phyloP scores from a whole-genome alignment of 164 flowering plant genomes.

The Cinnamomum micranthum region DNA sequence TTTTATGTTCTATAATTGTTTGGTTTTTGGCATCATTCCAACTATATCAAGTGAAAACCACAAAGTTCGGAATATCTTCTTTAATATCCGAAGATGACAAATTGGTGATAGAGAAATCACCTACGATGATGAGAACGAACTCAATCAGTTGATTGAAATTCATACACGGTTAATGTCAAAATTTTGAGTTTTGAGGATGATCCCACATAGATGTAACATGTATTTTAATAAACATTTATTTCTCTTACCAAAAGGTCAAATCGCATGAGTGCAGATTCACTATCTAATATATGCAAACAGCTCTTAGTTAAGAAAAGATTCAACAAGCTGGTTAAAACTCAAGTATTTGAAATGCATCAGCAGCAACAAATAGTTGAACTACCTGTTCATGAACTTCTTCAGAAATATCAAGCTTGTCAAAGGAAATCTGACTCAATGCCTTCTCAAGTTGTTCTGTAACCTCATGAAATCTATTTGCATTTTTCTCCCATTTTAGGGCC shows the following conservation, averaged over 20 bases:
- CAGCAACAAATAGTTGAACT: not conserved
- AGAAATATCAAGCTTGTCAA: slow-evolving; percentile 45
- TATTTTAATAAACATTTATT: no score
- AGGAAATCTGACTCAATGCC: slow-evolving; percentile 51
- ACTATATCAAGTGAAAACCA: no score
- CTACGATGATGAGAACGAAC: not conserved
- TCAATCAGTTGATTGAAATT: no score
- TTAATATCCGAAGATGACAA: not conserved
- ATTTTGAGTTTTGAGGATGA: not conserved
- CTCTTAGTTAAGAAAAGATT: no score
- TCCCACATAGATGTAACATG: not conserved
- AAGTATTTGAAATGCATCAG: not conserved
- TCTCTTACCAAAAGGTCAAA: no score
- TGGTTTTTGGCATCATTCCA: no score
- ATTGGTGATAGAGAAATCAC: not conserved
- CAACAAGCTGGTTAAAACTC: not conserved
- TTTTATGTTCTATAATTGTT: no score
- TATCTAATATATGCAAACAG: not conserved
- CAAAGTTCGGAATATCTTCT: no score
- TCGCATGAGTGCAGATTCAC: not conserved
- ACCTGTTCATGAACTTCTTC: slow-evolving; percentile 92
- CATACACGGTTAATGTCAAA: no score
- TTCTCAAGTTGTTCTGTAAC: slow-evolving; percentile 61
- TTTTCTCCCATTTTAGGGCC: slow-evolving; percentile 55
- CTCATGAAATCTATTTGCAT: slow-evolving; percentile 36